Evolutionary conservation across 2,329 filamentous ascomycete species (phyloP).

Genomic region (Penicillium sp.): DNA sequence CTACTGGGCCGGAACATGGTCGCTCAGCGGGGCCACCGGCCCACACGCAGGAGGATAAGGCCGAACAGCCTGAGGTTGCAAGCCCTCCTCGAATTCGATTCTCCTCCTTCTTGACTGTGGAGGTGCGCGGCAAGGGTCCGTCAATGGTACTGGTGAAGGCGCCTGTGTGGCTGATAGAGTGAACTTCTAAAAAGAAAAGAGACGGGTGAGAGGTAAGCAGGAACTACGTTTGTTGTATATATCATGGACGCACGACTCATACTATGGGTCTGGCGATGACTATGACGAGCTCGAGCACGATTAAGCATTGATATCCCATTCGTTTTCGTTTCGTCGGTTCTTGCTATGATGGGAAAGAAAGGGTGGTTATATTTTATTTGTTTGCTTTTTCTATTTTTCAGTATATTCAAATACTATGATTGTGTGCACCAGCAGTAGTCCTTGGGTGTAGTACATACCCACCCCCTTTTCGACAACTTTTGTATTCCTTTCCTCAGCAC

Average conservation of each 20-base stretch:
- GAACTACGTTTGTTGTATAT: neutral
- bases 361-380: neutral
- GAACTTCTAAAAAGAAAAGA: neutral
- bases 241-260: conserved; percentile 1
- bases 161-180: conserved; percentile 62
- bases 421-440: no score
- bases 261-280: neutral
- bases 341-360: neutral
- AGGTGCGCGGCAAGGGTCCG: conserved; percentile 68
- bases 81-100: conserved; percentile 65
- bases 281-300: neutral
- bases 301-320: conserved; percentile 7
- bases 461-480: no score
- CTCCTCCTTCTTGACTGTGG: conserved; percentile 73
- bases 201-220: neutral
- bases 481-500: no score
- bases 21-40: conserved; percentile 10
- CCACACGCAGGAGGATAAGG: conserved; percentile 28
- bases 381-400: neutral
- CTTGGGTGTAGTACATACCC: no score
- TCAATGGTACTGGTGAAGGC: conserved; percentile 74
- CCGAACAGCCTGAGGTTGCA: conserved; percentile 18
- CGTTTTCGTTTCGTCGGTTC: neutral
- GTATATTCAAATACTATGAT: neutral
- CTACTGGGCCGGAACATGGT: conserved; percentile 15